These are phyloP conservation scores for Pseudoscleropodium purum DNA, from an alignment of 225 moss, liverwort and hornwort species.

Conservation along the genomic window DNA sequence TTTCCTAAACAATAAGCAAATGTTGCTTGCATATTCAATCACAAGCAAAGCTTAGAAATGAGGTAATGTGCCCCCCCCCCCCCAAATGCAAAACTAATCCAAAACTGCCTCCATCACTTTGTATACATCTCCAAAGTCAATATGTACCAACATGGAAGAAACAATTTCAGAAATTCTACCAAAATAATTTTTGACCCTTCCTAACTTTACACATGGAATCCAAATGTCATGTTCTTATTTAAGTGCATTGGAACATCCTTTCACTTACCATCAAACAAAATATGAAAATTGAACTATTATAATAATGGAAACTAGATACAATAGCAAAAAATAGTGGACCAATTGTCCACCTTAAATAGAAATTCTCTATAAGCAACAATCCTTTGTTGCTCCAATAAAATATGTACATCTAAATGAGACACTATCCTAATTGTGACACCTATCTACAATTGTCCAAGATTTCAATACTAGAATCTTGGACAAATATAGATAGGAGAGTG, in stretches of 20 bases:
- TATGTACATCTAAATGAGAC: too few relatives aligned
- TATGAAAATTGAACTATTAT: not conserved
- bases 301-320: not conserved
- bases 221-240: not conserved
- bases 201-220: not conserved
- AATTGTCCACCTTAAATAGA: not conserved
- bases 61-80: accelerated
- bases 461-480: too few relatives aligned
- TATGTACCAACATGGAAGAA: not conserved
- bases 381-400: too few relatives aligned
- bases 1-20: not conserved
- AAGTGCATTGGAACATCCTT: not conserved
- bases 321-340: too few relatives aligned
- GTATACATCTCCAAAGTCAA: not conserved
- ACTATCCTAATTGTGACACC: too few relatives aligned
- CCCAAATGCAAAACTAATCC: too few relatives aligned
- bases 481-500: too few relatives aligned
- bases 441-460: too few relatives aligned
- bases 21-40: not conserved
- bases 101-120: not conserved
- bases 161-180: accelerated
- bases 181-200: not conserved
- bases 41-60: not conserved
- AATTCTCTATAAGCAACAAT: not conserved
- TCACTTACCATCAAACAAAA: not conserved